Evolutionary conservation across 139 green algal species (phyloP), one percentile per base, ranked within the genome.

Genomic region (Coelastrella sp.): DNA sequence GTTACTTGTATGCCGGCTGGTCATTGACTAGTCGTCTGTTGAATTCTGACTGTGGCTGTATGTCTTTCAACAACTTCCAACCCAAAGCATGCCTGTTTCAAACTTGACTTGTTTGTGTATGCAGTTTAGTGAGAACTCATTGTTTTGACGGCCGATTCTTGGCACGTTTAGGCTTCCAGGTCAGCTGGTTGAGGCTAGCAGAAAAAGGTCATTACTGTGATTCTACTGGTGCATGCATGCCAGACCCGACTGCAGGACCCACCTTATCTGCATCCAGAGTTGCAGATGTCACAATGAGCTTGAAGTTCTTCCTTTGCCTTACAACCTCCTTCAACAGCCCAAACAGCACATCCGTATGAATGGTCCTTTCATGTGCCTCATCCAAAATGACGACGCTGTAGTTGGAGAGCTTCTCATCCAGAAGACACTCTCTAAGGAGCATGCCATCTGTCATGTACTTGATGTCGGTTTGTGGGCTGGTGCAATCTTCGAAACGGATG

Each of bases 381-480:
- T 99, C 98, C 79, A 99, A 93, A 7, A 99, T 97, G 84, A 99
- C 97, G 56, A 99, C 96, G 14, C 82, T 95, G 88, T 96, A 96
- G 65, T 93, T 75, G 0, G 71, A 84, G n/a, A 99, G 94, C 20
- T 91, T 86, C 89, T 98, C 97, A 88, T 98, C 97, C 83, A 98
- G 90, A 86, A 99, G 93, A 86, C 96, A 96, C 93, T 99, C 97
- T 5, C 98, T 94, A 91, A 99, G 95, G 87, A 99, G 95, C 97
- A 99, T 99, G 59, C 96, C 97, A 86, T 99, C 97, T 2, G 98
- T 99, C 97, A 99, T 99, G 95, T 98, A 99, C 94, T 99, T 99
- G 93, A 99, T 98, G 20, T 98, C 96, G 3, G 98, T 99, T 74
- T 96, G 93, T 3, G 95, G 89, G 80, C 89, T 94, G 10, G 97